A percentile compares a stretch with the other conserved stretches of the same genome.
phyloP scores from a whole-genome alignment of 768 basidiomycete genomes.

The Macrolepiota dolichaula region DNA sequence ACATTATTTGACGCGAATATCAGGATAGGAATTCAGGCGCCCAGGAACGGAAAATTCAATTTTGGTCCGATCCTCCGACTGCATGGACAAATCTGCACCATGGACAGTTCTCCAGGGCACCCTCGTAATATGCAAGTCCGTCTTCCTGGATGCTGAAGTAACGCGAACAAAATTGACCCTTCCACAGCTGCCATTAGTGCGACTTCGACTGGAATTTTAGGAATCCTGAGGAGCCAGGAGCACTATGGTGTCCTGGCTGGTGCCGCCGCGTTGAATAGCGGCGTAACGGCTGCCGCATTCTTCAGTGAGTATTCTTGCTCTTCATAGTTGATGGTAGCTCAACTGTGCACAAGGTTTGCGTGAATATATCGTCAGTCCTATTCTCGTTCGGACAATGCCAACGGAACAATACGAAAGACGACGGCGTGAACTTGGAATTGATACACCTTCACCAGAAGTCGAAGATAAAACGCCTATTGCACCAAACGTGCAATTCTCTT shows the following conservation, averaged over 20 bases:
- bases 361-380: conserved; percentile 72
- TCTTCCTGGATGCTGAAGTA: conserved; percentile 33
- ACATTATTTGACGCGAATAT: background rate
- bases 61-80: background rate
- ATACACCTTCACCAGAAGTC: conserved; percentile 10
- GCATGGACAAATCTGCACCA: conserved; percentile 30
- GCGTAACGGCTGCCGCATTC: conserved; percentile 69
- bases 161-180: conserved; percentile 14
- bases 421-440: conserved; percentile 26
- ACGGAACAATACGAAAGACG: conserved; percentile 47
- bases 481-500: conserved; percentile 31
- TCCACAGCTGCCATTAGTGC: conserved; percentile 56
- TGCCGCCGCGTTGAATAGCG: conserved; percentile 69
- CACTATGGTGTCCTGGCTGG: conserved; percentile 45
- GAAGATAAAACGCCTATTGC: conserved; percentile 27
- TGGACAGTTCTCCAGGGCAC: conserved; percentile 56
- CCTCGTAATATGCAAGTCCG: conserved; percentile 77
- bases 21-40: background rate
- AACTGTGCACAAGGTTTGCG: conserved; percentile 50
- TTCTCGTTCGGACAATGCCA: conserved; percentile 42
- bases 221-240: conserved; percentile 44
- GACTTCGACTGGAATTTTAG: conserved; percentile 39
- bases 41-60: background rate
- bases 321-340: background rate
- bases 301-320: conserved; percentile 56